These are phyloP conservation scores for Leptographium galeiforme DNA, from an alignment of 2,329 filamentous ascomycete species.

Conservation along the genomic window DNA sequence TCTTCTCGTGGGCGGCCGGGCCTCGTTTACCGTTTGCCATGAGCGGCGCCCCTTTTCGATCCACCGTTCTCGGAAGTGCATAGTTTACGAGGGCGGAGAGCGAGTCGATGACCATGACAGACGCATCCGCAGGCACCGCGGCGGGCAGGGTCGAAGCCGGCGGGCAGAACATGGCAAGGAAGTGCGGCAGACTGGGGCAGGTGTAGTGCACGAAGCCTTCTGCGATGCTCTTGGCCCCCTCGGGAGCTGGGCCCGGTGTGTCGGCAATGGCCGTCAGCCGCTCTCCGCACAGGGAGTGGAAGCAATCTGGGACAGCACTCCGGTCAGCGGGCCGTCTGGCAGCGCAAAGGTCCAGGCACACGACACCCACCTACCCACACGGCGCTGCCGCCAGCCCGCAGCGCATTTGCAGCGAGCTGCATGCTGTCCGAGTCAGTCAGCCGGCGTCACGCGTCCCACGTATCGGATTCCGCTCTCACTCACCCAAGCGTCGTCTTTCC, in stretches of 20 bases:
- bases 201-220: slow-evolving; percentile 32
- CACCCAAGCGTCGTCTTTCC: slow-evolving; percentile 80
- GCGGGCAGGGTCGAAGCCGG: slow-evolving; percentile 47
- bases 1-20: slow-evolving; percentile 9
- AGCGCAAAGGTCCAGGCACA: neutral
- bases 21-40: slow-evolving; percentile 10
- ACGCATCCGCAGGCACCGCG: slow-evolving; percentile 49
- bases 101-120: slow-evolving; percentile 64
- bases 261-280: slow-evolving; percentile 18
- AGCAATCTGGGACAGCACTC: slow-evolving; percentile 27
- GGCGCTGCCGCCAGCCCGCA: slow-evolving; percentile 48
- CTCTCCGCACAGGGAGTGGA: slow-evolving; percentile 26
- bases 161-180: slow-evolving; percentile 60
- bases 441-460: neutral
- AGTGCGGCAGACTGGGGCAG: slow-evolving; percentile 51
- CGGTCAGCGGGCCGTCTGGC: neutral
- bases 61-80: slow-evolving; percentile 51
- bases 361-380: slow-evolving; percentile 66
- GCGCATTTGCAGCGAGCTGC: slow-evolving; percentile 51
- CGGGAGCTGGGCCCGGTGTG: slow-evolving; percentile 9
- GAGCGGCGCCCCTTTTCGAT: slow-evolving; percentile 3
- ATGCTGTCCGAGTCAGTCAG: slow-evolving; percentile 3
- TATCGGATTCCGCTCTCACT: slow-evolving; percentile 16
- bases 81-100: slow-evolving; percentile 64
- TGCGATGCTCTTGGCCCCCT: slow-evolving; percentile 13